Base-by-base conservation (phyloP, 768 basidiomycete species). In the Podaxis rugospora region DNA sequence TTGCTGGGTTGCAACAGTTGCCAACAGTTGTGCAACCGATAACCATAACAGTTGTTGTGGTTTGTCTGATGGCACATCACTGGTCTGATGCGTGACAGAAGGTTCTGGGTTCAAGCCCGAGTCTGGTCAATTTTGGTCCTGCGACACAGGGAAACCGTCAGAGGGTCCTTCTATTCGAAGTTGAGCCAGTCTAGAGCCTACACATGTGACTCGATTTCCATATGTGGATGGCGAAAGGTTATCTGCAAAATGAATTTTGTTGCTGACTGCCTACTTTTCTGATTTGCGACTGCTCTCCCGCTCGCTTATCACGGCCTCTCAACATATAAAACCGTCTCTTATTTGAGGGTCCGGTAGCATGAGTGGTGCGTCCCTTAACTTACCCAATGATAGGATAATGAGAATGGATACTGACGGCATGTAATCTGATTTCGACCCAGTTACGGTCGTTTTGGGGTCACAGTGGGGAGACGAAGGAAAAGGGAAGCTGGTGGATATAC, bases 391-490 rank as follows among this genome's bases (percentile, higher is more conserved):
- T 18, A 44, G 0, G 42, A 7, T 18, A 18, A 5, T 16, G 16
- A 16, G 42, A 32, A 32, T 7, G 14, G n/a, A 18, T 18, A 18
- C 14, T 42, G 40, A 13, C 40, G 7, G 2, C n/a, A 14, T 7
- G 14, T 42, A 42, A 42, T 42, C 47, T 49, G 11, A 11, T 25
- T 25, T 23, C 13, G 25, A 23, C 47, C 11, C 55, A 78, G 80
- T 78, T 44, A 86, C 87, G 55, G 90, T 90, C 65, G 91, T 95
- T 61, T 82, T 95, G 53, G 93, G 93, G 39, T 76, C 91, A 37
- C 93, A 95, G 69, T 95, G 93, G 93, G 93, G 93, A 50, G 93
- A 95, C 71, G 93, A 94, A 73, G 92, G 93, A 66, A 92, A 93
- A 74, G 93, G 93, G 14, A 98, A 99, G 77, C 86, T 99, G 59